phyloP scores from a whole-genome alignment of 108 stramenopile species.

The Epithemia pelagica region DNA sequence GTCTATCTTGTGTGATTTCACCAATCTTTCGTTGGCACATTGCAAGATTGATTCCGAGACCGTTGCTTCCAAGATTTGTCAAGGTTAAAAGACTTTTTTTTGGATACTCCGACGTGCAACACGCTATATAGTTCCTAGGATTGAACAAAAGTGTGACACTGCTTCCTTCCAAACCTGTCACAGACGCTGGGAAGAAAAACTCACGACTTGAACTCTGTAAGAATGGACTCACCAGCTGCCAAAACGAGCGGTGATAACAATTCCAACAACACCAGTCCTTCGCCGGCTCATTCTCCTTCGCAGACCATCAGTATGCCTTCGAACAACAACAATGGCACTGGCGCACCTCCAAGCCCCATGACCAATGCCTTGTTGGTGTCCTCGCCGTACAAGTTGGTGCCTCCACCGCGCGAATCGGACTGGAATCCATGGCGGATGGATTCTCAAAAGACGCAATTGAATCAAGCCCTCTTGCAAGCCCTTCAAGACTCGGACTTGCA shows the following conservation, averaged over 20 bases:
- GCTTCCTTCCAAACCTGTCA: too few species aligned
- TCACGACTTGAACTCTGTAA: too few species aligned
- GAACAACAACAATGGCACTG: neutral
- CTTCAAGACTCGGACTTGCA: constrained; percentile 32
- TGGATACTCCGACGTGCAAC: too few species aligned
- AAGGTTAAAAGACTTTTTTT: too few species aligned
- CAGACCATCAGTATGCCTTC: neutral
- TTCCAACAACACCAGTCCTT: neutral
- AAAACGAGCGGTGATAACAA: neutral
- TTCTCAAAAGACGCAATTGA: neutral
- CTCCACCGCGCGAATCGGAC: neutral
- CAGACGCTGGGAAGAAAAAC: too few species aligned
- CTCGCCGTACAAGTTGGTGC: neutral
- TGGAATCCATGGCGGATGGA: neutral
- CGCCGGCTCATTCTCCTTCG: neutral
- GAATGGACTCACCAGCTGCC: too few species aligned
- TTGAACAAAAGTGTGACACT: too few species aligned
- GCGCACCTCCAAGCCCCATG: neutral
- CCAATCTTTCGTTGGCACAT: too few species aligned
- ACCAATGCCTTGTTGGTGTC: neutral
- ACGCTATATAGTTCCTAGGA: too few species aligned
- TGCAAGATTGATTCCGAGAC: too few species aligned
- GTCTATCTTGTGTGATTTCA: too few species aligned
- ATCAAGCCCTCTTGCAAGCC: constrained; percentile 16
- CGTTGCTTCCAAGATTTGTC: too few species aligned